Conservation (phyloP, 208 protist species). For the Endotrypanum monterogeii region DNA sequence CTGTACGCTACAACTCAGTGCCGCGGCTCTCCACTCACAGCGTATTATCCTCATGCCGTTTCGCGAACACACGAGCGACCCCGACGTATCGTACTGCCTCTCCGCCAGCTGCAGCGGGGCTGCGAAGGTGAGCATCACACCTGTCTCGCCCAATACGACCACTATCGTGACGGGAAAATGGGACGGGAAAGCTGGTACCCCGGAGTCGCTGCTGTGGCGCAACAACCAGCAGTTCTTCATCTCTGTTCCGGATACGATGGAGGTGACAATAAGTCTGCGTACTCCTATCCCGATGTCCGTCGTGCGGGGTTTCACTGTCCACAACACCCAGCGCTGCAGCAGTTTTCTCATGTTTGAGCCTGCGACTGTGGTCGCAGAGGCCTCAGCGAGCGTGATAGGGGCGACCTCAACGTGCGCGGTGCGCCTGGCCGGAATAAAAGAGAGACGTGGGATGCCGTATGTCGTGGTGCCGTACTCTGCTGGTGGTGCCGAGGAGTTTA, state of each 20-base stretch:
- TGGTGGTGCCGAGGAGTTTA: constrained; percentile 35
- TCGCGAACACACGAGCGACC: constrained; percentile 29
- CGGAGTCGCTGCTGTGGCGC: constrained; percentile 66
- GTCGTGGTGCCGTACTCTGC: constrained; percentile 77
- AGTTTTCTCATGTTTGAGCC: constrained; percentile 77
- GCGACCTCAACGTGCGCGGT: constrained; percentile 31
- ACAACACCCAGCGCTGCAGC: constrained; percentile 48
- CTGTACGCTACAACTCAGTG: constrained; percentile 23
- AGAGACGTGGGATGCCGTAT: constrained; percentile 85
- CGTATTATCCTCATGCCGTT: constrained; percentile 51
- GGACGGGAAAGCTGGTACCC: constrained; percentile 50
- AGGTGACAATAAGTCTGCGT: constrained; percentile 58
- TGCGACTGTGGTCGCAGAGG: constrained; percentile 50
- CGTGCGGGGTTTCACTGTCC: constrained; percentile 78
- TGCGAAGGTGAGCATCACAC: constrained; percentile 31
- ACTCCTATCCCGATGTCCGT: constrained; percentile 4
- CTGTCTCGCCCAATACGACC: constrained; percentile 38
- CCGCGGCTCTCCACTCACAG: constrained; percentile 1
- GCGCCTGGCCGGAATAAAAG: constrained; percentile 67
- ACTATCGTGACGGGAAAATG: constrained; percentile 54
- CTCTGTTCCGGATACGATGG: constrained; percentile 64
- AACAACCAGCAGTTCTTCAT: constrained; percentile 89
- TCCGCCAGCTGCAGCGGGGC: constrained; percentile 30
- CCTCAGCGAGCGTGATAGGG: constrained; percentile 3
- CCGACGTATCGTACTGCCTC: constrained; percentile 39